phyloP scores from a whole-genome alignment of 2,329 filamentous ascomycete species.

The Penicillium polonicum region DNA sequence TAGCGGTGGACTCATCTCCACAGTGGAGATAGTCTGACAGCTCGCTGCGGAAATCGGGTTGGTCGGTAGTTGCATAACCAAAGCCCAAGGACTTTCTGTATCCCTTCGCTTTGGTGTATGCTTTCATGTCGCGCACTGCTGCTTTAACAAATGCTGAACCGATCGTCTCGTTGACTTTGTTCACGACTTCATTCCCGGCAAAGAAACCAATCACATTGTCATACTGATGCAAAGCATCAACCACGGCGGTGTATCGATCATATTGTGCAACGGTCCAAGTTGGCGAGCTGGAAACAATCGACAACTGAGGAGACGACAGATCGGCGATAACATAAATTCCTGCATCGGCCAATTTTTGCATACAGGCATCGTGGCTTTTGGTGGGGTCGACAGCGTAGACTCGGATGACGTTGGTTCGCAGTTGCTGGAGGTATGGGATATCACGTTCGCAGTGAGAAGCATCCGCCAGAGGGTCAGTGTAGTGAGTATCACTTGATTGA shows the following conservation, averaged over 20 bases:
- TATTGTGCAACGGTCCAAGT: slow-evolving; percentile 76
- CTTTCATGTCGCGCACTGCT: slow-evolving; percentile 89
- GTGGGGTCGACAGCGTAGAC: slow-evolving; percentile 86
- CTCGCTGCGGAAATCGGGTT: slow-evolving; percentile 67
- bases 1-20: slow-evolving; percentile 61
- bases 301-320: slow-evolving; percentile 73
- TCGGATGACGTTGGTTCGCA: slow-evolving; percentile 86
- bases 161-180: slow-evolving; percentile 77
- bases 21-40: slow-evolving; percentile 95
- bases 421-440: slow-evolving; percentile 71
- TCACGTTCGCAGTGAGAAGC: slow-evolving; percentile 71
- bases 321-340: slow-evolving; percentile 95
- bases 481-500: slow-evolving; percentile 52
- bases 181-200: slow-evolving; percentile 93
- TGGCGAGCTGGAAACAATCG: slow-evolving; percentile 79
- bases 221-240: slow-evolving; percentile 77
- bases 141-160: slow-evolving; percentile 92
- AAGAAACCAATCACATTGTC: slow-evolving; percentile 94
- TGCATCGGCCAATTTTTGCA: slow-evolving; percentile 73
- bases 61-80: slow-evolving; percentile 59
- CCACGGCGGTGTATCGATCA: slow-evolving; percentile 73
- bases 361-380: slow-evolving; percentile 74
- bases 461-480: slow-evolving; percentile 79
- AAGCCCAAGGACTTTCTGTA: slow-evolving; percentile 73
- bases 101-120: slow-evolving; percentile 76